Percentiles rank a stretch among this genome's conserved stretches.
These are phyloP conservation scores for Meripilus lineatus DNA, from an alignment of 1,284 basidiomycete genomes.

Conservation along the genomic window DNA sequence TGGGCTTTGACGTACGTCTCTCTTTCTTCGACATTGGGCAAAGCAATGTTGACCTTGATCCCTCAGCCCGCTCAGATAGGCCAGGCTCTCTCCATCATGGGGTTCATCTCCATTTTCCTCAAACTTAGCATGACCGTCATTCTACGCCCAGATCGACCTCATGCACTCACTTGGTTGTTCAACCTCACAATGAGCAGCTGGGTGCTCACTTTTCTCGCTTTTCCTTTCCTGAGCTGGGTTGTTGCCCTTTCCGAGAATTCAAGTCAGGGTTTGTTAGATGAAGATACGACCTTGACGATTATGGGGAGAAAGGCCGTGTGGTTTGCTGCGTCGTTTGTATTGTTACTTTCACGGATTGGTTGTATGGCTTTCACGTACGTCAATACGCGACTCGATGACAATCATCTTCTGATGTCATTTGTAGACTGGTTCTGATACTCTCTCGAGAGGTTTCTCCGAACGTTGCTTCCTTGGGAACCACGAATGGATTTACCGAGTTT, in stretches of 20 bases:
- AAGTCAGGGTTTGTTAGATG: no score
- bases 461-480: conserved; percentile 48
- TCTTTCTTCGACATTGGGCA: background rate
- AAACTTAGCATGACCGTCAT: conserved; percentile 33
- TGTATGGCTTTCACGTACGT: conserved; percentile 36
- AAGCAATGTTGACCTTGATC: background rate
- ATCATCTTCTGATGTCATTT: background rate
- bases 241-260: no score
- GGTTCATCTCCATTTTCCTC: conserved; percentile 31
- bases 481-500: conserved; percentile 61
- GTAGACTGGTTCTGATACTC: conserved; percentile 57
- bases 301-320: conserved; percentile 20
- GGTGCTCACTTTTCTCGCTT: conserved; percentile 31
- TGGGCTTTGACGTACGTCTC: conserved; percentile 47
- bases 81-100: conserved; percentile 44
- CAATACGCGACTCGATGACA: background rate
- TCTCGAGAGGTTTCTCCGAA: conserved; percentile 50
- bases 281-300: background rate
- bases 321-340: conserved; percentile 27
- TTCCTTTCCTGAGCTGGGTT: conserved; percentile 19
- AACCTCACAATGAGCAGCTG: conserved; percentile 29
- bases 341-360: conserved; percentile 30
- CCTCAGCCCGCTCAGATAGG: conserved; percentile 56
- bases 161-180: conserved; percentile 29
- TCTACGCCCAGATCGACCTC: conserved; percentile 16